Evolutionary conservation across 148 eudicot species (phyloP).

Genomic region (Euryodendron excelsum): DNA sequence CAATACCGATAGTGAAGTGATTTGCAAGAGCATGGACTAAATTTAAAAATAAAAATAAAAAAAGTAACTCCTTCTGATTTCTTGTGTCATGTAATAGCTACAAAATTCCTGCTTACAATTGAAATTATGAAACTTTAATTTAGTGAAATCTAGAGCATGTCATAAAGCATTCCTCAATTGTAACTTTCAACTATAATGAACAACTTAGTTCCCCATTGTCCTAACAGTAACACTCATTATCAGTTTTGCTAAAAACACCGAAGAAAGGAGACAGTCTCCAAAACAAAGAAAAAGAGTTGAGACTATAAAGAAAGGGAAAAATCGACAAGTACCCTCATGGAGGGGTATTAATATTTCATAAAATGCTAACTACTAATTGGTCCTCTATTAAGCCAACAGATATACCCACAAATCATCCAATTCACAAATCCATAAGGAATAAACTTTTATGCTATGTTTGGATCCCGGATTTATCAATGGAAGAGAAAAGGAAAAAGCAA

Average conservation of each 20-base stretch:
- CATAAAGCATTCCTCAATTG: neutral
- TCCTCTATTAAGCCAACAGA: neutral
- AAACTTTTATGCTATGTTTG: too few relatives aligned
- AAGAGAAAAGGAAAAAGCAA: too few relatives aligned
- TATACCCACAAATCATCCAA: neutral
- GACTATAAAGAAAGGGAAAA: neutral
- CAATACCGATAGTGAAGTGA: neutral
- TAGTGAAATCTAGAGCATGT: neutral
- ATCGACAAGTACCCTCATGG: neutral
- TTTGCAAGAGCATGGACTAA: neutral
- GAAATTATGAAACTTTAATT: neutral
- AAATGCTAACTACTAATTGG: neutral
- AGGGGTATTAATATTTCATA: neutral
- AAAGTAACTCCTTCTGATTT: neutral
- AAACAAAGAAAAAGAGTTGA: neutral
- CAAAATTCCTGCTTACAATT: neutral
- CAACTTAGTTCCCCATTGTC: neutral
- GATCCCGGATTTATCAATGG: too few relatives aligned
- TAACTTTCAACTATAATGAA: neutral
- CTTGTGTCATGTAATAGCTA: neutral
- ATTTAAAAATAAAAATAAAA: too few relatives aligned
- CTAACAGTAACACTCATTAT: neutral
- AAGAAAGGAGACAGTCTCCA: neutral
- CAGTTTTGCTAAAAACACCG: neutral
- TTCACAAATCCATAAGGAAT: neutral